A percentile compares a stretch with the other conserved stretches of the same genome.
Conservation (phyloP, 768 basidiomycete genomes). For the Tylopilus plumbeoviolaceoides region DNA sequence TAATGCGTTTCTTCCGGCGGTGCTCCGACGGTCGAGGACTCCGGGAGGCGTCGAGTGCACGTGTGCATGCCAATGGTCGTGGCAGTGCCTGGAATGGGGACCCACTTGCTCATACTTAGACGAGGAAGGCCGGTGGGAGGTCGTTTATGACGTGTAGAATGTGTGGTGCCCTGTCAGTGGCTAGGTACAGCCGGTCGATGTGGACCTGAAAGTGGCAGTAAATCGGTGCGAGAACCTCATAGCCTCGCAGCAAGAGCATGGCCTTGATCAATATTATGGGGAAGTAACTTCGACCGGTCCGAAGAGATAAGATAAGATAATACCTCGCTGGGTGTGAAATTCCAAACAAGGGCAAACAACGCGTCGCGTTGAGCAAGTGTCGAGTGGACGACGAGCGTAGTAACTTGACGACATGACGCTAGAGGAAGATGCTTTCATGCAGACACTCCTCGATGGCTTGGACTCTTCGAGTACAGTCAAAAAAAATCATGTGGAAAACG, state of each 20-base stretch:
- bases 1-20: conserved; percentile 36
- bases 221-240: too few species aligned
- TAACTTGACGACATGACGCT: conserved; percentile 34
- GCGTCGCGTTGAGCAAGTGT: conserved; percentile 15
- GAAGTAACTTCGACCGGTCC: too few species aligned
- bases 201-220: too few species aligned
- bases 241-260: too few species aligned
- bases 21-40: background rate
- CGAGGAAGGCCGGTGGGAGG: too few species aligned
- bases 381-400: background rate
- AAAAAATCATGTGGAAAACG: conserved; percentile 19
- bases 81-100: conserved; percentile 49
- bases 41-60: conserved; percentile 39
- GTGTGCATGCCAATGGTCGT: conserved; percentile 47
- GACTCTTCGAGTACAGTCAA: conserved; percentile 28
- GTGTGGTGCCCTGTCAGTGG: too few species aligned
- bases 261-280: too few species aligned
- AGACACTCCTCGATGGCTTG: conserved; percentile 46
- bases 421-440: conserved; percentile 62
- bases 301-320: conserved; percentile 12
- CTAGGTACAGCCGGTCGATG: too few species aligned
- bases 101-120: conserved; percentile 56
- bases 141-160: too few species aligned
- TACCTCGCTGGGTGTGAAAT: conserved; percentile 7
- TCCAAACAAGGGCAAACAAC: conserved; percentile 22